Percentiles rank a stretch among this genome's conserved stretches.
These are phyloP conservation scores for Neonectria neomacrospora DNA, from an alignment of 2,329 filamentous ascomycete species.

Conservation along the genomic window DNA sequence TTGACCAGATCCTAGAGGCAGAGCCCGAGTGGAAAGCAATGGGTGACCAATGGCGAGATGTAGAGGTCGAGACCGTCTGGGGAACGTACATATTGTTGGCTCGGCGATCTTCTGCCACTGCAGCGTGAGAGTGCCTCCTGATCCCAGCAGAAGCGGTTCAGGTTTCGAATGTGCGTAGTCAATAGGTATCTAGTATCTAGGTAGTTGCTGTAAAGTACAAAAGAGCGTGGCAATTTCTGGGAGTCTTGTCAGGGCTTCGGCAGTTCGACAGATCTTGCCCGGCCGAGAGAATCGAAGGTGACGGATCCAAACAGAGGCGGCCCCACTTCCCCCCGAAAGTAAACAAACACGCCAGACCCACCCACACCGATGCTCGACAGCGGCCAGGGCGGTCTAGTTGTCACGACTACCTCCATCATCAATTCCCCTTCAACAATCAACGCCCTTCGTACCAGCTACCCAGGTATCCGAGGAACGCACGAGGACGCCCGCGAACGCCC, in stretches of 20 bases:
- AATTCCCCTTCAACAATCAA: conserved; percentile 36
- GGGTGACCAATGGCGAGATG: conserved; percentile 62
- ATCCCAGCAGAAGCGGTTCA: neutral
- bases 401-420: conserved; percentile 22
- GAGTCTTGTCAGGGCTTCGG: neutral
- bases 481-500: conserved; percentile 11
- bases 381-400: conserved; percentile 24
- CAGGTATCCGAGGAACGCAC: conserved; percentile 19
- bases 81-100: conserved; percentile 69
- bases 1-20: conserved; percentile 66
- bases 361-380: conserved; percentile 27
- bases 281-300: conserved; percentile 12
- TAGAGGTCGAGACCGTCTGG: conserved; percentile 69
- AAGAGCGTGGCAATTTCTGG: too few species aligned
- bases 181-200: too few species aligned
- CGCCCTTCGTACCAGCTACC: conserved; percentile 15
- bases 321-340: conserved; percentile 40
- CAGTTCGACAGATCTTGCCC: neutral
- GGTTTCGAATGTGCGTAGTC: too few species aligned
- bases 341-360: conserved; percentile 49
- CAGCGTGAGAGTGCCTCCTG: neutral
- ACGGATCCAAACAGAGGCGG: conserved; percentile 22
- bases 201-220: too few species aligned
- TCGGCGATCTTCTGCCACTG: neutral
- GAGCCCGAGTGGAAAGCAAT: conserved; percentile 63